Percentiles rank a stretch among this genome's conserved stretches.
Conservation (phyloP, 352 stramenopile genomes). For the Globisporangium middletonii region DNA sequence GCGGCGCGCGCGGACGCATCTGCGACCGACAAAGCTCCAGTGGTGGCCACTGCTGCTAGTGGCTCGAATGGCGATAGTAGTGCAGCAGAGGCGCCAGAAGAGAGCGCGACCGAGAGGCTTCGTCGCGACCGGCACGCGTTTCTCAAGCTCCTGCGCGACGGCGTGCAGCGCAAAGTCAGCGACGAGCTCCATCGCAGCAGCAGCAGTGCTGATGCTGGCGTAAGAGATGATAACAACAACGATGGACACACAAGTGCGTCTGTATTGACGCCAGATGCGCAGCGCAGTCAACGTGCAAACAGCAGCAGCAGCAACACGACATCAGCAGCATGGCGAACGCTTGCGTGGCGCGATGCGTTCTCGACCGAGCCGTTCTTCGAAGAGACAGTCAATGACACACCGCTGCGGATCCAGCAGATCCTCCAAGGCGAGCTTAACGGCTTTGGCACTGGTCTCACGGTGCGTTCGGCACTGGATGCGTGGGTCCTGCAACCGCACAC, state of each 20-base stretch:
- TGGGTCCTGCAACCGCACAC: too few species aligned
- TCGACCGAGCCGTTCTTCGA: constrained; percentile 64
- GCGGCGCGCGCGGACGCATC: too few species aligned
- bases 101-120: neutral
- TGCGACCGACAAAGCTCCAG: neutral
- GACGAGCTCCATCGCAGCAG: constrained; percentile 12
- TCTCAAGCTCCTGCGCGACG: constrained; percentile 52
- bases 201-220: neutral
- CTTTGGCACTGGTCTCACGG: constrained; percentile 72
- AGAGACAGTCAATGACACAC: constrained; percentile 29
- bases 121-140: constrained; percentile 26
- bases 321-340: constrained; percentile 41
- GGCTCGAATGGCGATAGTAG: neutral
- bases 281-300: neutral
- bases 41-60: neutral
- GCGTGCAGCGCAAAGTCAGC: constrained; percentile 48
- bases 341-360: constrained; percentile 70
- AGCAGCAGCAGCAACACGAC: neutral
- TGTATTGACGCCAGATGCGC: neutral
- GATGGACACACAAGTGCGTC: neutral
- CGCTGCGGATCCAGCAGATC: constrained; percentile 64
- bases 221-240: neutral
- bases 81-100: neutral
- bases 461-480: constrained; percentile 5
- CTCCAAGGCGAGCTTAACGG: constrained; percentile 77